phyloP scores from a whole-genome alignment of 352 stramenopile genomes.

The Pythium aristosporum region DNA sequence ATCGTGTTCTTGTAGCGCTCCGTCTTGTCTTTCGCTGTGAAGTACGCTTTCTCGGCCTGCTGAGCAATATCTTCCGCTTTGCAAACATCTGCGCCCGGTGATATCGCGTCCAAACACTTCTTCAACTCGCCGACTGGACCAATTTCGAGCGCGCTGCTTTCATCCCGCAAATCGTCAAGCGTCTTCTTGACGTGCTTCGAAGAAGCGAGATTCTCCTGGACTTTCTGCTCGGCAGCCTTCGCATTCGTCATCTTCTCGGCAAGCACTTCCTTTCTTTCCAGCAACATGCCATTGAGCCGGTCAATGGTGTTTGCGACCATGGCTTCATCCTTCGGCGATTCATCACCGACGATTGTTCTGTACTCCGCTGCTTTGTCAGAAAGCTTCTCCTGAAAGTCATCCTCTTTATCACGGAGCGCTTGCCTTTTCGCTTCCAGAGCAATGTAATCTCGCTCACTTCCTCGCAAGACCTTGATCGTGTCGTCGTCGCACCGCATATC shows the following conservation, averaged over 20 bases:
- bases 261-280: constrained; percentile 23
- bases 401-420: constrained; percentile 43
- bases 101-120: constrained; percentile 44
- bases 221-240: constrained; percentile 30
- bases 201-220: constrained; percentile 54
- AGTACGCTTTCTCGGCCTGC: constrained; percentile 58
- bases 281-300: constrained; percentile 31
- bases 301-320: constrained; percentile 29
- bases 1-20: constrained; percentile 79
- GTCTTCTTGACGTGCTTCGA: constrained; percentile 53
- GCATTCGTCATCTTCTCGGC: constrained; percentile 34
- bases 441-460: constrained; percentile 47
- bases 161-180: constrained; percentile 32
- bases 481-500: constrained; percentile 45
- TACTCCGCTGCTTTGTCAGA: constrained; percentile 45
- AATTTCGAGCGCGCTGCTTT: constrained; percentile 58
- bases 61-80: constrained; percentile 51
- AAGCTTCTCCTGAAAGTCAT: constrained; percentile 42
- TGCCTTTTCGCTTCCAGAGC: constrained; percentile 48
- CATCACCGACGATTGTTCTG: constrained; percentile 31
- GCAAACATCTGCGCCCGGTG: constrained; percentile 41
- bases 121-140: constrained; percentile 53
- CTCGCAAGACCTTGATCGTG: constrained; percentile 55
- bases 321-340: constrained; percentile 32
- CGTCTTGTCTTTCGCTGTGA: constrained; percentile 83